Percentiles rank a stretch among this genome's conserved stretches.
These are phyloP conservation scores for Acanthamoeba castellanii DNA, from an alignment of 208 protist genomes.

Conservation along the genomic window DNA sequence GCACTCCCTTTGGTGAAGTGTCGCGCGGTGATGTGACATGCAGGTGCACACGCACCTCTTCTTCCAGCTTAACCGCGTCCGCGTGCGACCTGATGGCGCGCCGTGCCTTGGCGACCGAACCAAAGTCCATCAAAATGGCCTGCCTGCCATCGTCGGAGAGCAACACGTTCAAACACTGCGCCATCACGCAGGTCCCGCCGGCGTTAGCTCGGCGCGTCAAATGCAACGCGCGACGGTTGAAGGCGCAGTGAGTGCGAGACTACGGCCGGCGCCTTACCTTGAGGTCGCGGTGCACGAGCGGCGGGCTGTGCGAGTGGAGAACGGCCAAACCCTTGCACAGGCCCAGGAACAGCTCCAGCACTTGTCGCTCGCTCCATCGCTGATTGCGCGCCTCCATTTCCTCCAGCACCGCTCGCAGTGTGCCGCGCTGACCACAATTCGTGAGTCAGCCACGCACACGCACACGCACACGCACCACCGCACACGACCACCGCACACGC, in stretches of 20 bases:
- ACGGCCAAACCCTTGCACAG: background rate
- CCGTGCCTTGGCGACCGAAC: background rate
- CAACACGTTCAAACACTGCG: slow-evolving; percentile 6
- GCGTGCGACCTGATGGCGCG: background rate
- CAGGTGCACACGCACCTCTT: background rate
- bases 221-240: too few relatives aligned
- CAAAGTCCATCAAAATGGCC: slow-evolving; percentile 20
- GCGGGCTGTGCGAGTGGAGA: background rate
- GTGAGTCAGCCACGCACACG: too few relatives aligned
- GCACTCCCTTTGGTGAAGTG: too few relatives aligned
- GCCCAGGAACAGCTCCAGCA: slow-evolving; percentile 5
- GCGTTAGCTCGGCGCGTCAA: too few relatives aligned
- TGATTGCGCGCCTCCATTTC: background rate
- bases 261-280: background rate
- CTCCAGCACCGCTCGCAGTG: background rate
- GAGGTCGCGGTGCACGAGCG: slow-evolving; percentile 1
- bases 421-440: background rate
- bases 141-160: background rate
- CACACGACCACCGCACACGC: too few relatives aligned
- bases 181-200: too few relatives aligned
- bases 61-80: background rate
- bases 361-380: slow-evolving; percentile 7
- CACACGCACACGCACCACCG: too few relatives aligned
- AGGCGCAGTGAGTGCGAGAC: too few relatives aligned
- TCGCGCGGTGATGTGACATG: too few relatives aligned